Evolutionary conservation across 2,329 filamentous ascomycete species (phyloP).

Genomic region (Colletotrichum scovillei): DNA sequence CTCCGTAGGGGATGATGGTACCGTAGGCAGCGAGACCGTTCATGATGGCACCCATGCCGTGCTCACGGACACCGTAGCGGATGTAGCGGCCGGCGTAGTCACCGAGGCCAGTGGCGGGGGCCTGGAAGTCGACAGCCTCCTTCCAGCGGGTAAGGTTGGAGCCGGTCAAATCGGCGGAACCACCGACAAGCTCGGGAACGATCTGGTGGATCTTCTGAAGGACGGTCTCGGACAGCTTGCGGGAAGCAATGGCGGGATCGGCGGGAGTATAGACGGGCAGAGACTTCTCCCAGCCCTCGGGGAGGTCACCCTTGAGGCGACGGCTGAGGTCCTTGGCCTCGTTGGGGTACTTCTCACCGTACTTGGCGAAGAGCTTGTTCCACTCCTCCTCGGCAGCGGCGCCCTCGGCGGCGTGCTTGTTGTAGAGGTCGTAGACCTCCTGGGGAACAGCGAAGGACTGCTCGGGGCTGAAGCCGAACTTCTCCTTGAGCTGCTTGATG

Average conservation of each 20-base stretch:
- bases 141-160: slow-evolving; percentile 99
- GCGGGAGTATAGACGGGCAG: slow-evolving; percentile 90
- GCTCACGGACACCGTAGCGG: slow-evolving; percentile 92
- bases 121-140: slow-evolving; percentile 96
- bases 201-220: slow-evolving; percentile 86
- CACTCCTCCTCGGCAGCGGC: slow-evolving; percentile 93
- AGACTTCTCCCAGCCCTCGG: slow-evolving; percentile 95
- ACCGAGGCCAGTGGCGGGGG: slow-evolving; percentile 84
- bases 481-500: slow-evolving; percentile 90
- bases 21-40: slow-evolving; percentile 97
- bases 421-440: slow-evolving; percentile 91
- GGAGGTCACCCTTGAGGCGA: slow-evolving; percentile 84
- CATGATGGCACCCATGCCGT: slow-evolving; percentile 91
- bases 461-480: slow-evolving; percentile 96
- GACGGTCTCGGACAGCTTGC: slow-evolving; percentile 96
- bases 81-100: slow-evolving; percentile 93
- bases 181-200: slow-evolving; percentile 92
- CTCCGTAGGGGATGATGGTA: slow-evolving; percentile 90
- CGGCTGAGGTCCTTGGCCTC: slow-evolving; percentile 86
- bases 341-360: slow-evolving; percentile 79
- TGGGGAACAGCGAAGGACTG: slow-evolving; percentile 94
- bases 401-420: slow-evolving; percentile 86
- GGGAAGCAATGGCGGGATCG: slow-evolving; percentile 87
- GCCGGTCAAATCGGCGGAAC: slow-evolving; percentile 96
- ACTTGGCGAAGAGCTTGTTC: slow-evolving; percentile 93